A percentile compares a stretch with the other conserved stretches of the same genome.
These are phyloP conservation scores for Aspergillus intermedius DNA, from an alignment of 2,329 filamentous ascomycete species.

Conservation along the genomic window DNA sequence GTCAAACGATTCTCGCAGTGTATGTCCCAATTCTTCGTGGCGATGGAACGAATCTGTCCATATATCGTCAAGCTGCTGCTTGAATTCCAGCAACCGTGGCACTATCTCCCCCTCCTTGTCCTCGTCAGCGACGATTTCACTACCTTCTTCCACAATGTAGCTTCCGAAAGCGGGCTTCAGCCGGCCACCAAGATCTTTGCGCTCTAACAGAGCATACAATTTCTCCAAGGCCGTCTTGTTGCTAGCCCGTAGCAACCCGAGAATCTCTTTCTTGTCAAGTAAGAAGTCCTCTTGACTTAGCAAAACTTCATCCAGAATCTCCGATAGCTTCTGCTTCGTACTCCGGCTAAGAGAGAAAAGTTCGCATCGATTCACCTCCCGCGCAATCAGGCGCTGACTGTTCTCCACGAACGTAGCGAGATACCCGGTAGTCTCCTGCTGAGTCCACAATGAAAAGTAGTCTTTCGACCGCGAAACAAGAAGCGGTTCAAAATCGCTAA, in stretches of 20 bases:
- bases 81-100: slow-evolving; percentile 70
- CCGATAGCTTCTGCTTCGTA: slow-evolving; percentile 70
- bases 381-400: slow-evolving; percentile 61
- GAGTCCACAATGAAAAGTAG: slow-evolving; percentile 66
- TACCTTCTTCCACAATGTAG: slow-evolving; percentile 72
- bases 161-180: slow-evolving; percentile 67
- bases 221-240: slow-evolving; percentile 65
- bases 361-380: slow-evolving; percentile 71
- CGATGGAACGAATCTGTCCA: slow-evolving; percentile 70
- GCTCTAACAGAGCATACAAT: slow-evolving; percentile 69
- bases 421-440: slow-evolving; percentile 55
- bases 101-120: slow-evolving; percentile 81
- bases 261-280: slow-evolving; percentile 60
- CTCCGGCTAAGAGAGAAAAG: slow-evolving; percentile 73
- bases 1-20: slow-evolving; percentile 77
- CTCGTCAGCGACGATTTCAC: slow-evolving; percentile 71
- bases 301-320: slow-evolving; percentile 64
- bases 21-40: slow-evolving; percentile 70
- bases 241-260: slow-evolving; percentile 64
- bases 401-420: slow-evolving; percentile 70
- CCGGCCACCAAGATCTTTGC: slow-evolving; percentile 62
- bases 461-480: slow-evolving; percentile 62
- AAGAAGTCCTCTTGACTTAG: slow-evolving; percentile 64
- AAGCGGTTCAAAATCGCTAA: slow-evolving; percentile 67
- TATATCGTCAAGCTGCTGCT: slow-evolving; percentile 69